Evolutionary conservation across 2,329 filamentous ascomycete genomes (phyloP).

Genomic region (Xylariomycetidae sp.): DNA sequence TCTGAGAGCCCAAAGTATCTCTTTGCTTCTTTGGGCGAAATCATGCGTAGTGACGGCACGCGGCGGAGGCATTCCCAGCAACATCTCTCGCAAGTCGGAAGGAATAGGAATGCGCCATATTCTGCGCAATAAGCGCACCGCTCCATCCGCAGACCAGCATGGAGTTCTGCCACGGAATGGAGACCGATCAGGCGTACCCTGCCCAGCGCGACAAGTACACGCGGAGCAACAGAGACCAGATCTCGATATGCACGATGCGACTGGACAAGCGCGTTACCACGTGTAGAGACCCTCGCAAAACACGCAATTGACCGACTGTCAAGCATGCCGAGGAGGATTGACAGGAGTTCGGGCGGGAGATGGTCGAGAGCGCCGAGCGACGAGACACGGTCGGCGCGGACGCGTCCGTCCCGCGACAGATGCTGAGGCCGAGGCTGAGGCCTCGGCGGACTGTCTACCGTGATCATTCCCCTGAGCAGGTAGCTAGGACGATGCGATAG

Average conservation of each 20-base stretch:
- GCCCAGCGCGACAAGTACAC: constrained; percentile 1
- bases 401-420: too few relatives aligned
- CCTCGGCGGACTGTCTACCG: too few relatives aligned
- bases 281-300: constrained; percentile 1
- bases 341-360: constrained; percentile 3
- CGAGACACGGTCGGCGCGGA: too few relatives aligned
- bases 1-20: neutral
- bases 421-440: too few relatives aligned
- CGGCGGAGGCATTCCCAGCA: constrained; percentile 1
- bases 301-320: constrained; percentile 3
- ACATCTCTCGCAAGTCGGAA: constrained; percentile 2
- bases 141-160: neutral
- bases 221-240: neutral
- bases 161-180: neutral
- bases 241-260: constrained; percentile 1
- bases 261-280: neutral
- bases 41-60: neutral
- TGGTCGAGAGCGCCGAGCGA: constrained; percentile 2
- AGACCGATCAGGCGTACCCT: constrained; percentile 1
- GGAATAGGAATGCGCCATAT: constrained; percentile 4
- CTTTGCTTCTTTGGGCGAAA: neutral
- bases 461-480: too few relatives aligned
- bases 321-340: neutral
- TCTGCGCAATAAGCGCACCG: neutral
- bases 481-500: too few relatives aligned